Evolutionary conservation across 2,329 filamentous ascomycete species (phyloP).

Genomic region (Rutstroemia sp.): DNA sequence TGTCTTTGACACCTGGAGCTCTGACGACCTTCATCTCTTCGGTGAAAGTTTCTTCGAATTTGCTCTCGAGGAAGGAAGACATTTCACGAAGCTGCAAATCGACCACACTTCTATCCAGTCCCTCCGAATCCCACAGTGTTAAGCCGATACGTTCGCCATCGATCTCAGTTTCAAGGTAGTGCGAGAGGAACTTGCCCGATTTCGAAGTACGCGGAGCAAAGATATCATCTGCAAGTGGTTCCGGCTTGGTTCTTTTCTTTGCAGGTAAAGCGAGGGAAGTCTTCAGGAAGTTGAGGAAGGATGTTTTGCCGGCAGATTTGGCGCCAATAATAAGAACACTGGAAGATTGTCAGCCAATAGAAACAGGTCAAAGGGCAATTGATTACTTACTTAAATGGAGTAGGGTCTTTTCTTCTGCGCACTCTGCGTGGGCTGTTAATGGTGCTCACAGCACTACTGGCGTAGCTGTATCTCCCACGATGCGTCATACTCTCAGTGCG

Average conservation of each 20-base stretch:
- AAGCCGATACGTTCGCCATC: constrained; percentile 86
- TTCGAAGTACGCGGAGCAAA: constrained; percentile 33
- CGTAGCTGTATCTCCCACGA: constrained; percentile 92
- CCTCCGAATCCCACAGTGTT: constrained; percentile 94
- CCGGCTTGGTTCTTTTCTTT: constrained; percentile 54
- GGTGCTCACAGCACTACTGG: constrained; percentile 82
- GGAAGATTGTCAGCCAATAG: constrained; percentile 13
- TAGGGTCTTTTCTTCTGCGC: constrained; percentile 91
- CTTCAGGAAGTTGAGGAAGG: constrained; percentile 92
- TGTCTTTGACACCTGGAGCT: constrained; percentile 87
- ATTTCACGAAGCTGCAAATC: constrained; percentile 92
- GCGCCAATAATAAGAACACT: constrained; percentile 89
- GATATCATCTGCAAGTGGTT: constrained; percentile 43
- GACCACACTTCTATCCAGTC: constrained; percentile 88
- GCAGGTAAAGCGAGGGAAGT: constrained; percentile 75
- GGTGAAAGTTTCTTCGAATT: constrained; percentile 94
- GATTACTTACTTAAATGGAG: constrained; percentile 89
- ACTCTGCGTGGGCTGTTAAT: constrained; percentile 90
- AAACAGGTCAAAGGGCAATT: background rate
- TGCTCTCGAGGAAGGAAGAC: constrained; percentile 87
- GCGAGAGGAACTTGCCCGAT: constrained; percentile 67
- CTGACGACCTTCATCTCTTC: constrained; percentile 98
- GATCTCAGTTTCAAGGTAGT: constrained; percentile 91
- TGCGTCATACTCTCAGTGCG: constrained; percentile 93
- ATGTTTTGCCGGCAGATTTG: constrained; percentile 85